Base-by-base conservation (phyloP, 2,329 filamentous ascomycete genomes). In the Aspergillus viridinutans region DNA sequence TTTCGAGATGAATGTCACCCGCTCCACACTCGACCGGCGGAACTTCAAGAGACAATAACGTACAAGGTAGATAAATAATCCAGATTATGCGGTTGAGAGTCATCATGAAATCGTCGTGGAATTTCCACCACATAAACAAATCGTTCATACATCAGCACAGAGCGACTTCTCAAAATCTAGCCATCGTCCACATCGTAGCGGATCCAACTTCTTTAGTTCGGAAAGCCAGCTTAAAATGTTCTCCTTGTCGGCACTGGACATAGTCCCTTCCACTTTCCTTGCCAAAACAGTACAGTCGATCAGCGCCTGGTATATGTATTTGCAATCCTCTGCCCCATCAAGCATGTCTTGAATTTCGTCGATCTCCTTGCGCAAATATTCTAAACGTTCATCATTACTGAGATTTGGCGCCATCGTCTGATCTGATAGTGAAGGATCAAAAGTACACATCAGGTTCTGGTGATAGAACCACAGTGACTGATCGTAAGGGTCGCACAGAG, bases 391-490 rank as follows among this genome's bases (percentile, higher is more conserved):
- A 8, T 81, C 75, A 5, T 78, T 70, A 1, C 81, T 81, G 29
- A 96, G 76, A 40, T 84, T 80, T 0, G 85, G 85, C 14, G 86
- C 82, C 64, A 96, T 88, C 9, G 83, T 83, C 21, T 81, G 76
- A 2, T 76, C 69, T 14, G 78, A 75, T 14, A 71, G 77, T 50
- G 75, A 77, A 66, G 78, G 80, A 53, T 82, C 78, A 65, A 89
- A 78, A 68, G 87, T 88, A 58, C 86, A 83, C 76, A 97, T 85
- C 56, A 97, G 78, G 68, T 88, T 96, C 65, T 94, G 89, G 72
- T 97, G 92, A 69, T 99, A 97, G 74, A 95, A 96, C 92, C 94
- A 99, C 5, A 97, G 81, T 20, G 92, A 96, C 70, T 97, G 93
- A 70, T 97, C 93, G 64, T 96, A 92, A 0, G 93, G 92, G 57